phyloP scores from a whole-genome alignment of 2,329 filamentous ascomycete species.

The Ascocoryne sarcoides region DNA sequence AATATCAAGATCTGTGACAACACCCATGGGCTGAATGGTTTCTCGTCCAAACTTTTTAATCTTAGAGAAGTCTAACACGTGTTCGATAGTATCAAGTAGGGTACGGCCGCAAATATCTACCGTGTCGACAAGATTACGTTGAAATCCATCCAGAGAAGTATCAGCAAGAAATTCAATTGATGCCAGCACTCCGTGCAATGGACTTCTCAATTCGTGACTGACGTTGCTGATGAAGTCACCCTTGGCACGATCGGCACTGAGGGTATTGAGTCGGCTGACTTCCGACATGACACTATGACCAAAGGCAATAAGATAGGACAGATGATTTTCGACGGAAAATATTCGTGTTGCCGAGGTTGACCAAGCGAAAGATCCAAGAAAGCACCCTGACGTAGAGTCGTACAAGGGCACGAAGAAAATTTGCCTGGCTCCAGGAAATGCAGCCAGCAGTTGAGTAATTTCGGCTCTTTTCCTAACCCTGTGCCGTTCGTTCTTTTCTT shows the following conservation, averaged over 20 bases:
- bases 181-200: conserved; percentile 46
- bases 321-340: conserved; percentile 28
- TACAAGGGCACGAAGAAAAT: conserved; percentile 40
- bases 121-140: conserved; percentile 26
- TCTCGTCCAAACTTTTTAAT: conserved; percentile 21
- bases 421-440: conserved; percentile 37
- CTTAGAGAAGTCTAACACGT: conserved; percentile 32
- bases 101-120: conserved; percentile 29
- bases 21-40: conserved; percentile 14
- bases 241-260: conserved; percentile 41
- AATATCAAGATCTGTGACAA: conserved; percentile 26
- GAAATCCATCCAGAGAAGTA: conserved; percentile 27
- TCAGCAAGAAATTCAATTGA: conserved; percentile 41
- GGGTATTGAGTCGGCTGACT: conserved; percentile 40
- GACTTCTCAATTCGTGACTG: conserved; percentile 47
- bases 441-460: conserved; percentile 21
- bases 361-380: conserved; percentile 39
- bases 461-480: conserved; percentile 17
- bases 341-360: conserved; percentile 32
- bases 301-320: conserved; percentile 33
- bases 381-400: conserved; percentile 38
- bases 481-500: conserved; percentile 9
- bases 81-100: conserved; percentile 30
- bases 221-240: conserved; percentile 49
- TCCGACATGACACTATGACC: conserved; percentile 44